Percentiles rank a stretch among this genome's conserved stretches.
These are phyloP conservation scores for Lipomyces sp. DNA, from an alignment of 805 yeast species.

Conservation along the genomic window DNA sequence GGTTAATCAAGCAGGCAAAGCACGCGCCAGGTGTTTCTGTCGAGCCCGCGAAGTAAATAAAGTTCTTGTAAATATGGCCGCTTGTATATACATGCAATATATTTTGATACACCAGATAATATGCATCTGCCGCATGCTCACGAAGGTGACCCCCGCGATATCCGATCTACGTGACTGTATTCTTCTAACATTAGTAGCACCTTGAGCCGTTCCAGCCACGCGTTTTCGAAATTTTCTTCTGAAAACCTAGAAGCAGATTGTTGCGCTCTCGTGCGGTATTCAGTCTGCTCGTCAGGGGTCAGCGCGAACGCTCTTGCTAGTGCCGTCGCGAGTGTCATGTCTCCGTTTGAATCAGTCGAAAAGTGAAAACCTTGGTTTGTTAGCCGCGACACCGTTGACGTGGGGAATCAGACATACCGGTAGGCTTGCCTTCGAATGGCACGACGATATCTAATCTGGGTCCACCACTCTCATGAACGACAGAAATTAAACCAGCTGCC, in stretches of 20 bases:
- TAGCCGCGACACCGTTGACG: background rate
- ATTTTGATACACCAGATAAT: background rate
- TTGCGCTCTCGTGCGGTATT: constrained; percentile 53
- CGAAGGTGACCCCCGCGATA: constrained; percentile 26
- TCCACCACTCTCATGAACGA: constrained; percentile 95
- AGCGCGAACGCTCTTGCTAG: constrained; percentile 53
- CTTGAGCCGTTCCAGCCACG: constrained; percentile 52
- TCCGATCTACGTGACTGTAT: constrained; percentile 24
- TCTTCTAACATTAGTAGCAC: constrained; percentile 33
- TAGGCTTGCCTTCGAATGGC: constrained; percentile 52
- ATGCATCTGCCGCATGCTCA: constrained; percentile 5
- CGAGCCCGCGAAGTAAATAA: background rate
- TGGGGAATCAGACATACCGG: constrained; percentile 48
- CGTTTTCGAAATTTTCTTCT: constrained; percentile 58
- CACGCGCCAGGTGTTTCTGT: background rate
- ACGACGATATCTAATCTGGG: constrained; percentile 86
- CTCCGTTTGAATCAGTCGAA: constrained; percentile 65
- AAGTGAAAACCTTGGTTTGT: constrained; percentile 66
- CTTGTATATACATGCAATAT: constrained; percentile 1
- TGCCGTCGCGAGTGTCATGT: constrained; percentile 50
- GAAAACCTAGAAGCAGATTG: constrained; percentile 59
- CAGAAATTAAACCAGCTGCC: constrained; percentile 82
- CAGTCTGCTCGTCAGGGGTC: constrained; percentile 46
- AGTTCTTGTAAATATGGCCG: background rate
- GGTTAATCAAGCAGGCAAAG: background rate